A percentile compares a stretch with the other conserved stretches of the same genome.
Conservation (phyloP, 257 asterid genomes). For the Gynochthodes officinalis region DNA sequence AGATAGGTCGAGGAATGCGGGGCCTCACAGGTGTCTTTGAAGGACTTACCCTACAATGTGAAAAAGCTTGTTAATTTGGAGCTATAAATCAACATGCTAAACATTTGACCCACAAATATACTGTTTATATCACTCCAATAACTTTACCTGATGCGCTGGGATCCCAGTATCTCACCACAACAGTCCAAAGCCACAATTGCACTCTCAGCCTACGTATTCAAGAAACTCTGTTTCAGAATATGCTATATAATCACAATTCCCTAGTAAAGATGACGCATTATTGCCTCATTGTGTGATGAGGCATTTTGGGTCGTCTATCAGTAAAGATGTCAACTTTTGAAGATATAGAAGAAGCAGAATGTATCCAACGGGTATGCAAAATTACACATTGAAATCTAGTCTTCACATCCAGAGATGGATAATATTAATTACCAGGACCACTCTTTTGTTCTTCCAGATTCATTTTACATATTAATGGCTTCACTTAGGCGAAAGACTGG, state of each 20-base stretch:
- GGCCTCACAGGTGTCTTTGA: slow-evolving; percentile 99
- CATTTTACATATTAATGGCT: not conserved
- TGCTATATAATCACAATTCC: not conserved
- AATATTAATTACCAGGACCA: not conserved
- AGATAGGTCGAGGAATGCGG: slow-evolving; percentile 44
- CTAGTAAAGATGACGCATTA: not conserved
- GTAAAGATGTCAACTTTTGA: not conserved
- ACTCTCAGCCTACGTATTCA: slow-evolving; percentile 72
- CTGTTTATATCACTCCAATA: not conserved
- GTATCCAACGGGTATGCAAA: not conserved
- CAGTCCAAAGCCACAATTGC: slow-evolving; percentile 85
- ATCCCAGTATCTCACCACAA: slow-evolving; percentile 78
- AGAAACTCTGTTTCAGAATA: not conserved
- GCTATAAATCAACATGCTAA: not conserved
- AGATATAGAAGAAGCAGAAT: not conserved
- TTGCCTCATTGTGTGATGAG: not conserved
- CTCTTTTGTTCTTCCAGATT: not conserved
- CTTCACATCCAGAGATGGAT: not conserved
- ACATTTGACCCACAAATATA: not conserved
- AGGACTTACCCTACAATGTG: slow-evolving; percentile 78
- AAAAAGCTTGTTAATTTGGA: not conserved
- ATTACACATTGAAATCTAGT: not conserved
- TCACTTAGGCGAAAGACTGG: not conserved
- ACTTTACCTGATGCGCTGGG: slow-evolving; percentile 75
- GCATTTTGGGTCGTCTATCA: not conserved